A percentile compares a stretch with the other conserved stretches of the same genome.
Conservation (phyloP, 352 stramenopile species). For the Phytopythium delawarense region DNA sequence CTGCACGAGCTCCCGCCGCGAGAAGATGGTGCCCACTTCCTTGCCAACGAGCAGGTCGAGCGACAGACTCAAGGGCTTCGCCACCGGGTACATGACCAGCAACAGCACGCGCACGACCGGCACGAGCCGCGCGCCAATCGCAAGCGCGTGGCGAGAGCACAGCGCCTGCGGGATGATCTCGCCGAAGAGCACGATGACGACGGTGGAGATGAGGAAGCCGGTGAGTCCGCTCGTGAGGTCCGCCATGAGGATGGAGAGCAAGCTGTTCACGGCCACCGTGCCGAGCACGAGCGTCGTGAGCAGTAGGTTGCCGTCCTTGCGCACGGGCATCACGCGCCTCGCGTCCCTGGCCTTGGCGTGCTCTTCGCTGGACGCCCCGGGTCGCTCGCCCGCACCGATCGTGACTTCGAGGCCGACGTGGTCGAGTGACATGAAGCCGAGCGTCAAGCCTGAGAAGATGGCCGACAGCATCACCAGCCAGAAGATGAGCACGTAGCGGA, state of each 20-base stretch:
- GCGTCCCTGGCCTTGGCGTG: constrained; percentile 45
- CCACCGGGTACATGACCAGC: constrained; percentile 87
- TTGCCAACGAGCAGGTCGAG: constrained; percentile 92
- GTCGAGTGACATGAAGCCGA: constrained; percentile 97
- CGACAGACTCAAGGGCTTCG: constrained; percentile 86
- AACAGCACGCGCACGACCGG: constrained; percentile 93
- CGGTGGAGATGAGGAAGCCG: constrained; percentile 94
- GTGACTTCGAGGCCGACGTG: constrained; percentile 96
- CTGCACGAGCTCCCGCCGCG: constrained; percentile 90
- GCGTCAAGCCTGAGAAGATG: constrained; percentile 94
- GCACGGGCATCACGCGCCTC: constrained; percentile 81
- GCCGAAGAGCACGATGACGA: constrained; percentile 94
- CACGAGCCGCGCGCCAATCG: constrained; percentile 59
- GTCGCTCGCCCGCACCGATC: constrained; percentile 85
- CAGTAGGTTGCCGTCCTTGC: constrained; percentile 94
- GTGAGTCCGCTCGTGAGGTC: constrained; percentile 83
- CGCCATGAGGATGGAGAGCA: constrained; percentile 97
- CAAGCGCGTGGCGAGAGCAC: constrained; percentile 92
- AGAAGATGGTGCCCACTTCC: constrained; percentile 96
- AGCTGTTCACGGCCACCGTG: constrained; percentile 96
- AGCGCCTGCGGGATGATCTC: constrained; percentile 92
- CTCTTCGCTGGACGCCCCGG: constrained; percentile 56
- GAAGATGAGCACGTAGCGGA: constrained; percentile 47
- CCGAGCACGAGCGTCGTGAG: constrained; percentile 97
- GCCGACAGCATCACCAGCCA: constrained; percentile 84